Conservation (phyloP, 805 yeast genomes). For the Tetrapisispora taiwanensis region DNA sequence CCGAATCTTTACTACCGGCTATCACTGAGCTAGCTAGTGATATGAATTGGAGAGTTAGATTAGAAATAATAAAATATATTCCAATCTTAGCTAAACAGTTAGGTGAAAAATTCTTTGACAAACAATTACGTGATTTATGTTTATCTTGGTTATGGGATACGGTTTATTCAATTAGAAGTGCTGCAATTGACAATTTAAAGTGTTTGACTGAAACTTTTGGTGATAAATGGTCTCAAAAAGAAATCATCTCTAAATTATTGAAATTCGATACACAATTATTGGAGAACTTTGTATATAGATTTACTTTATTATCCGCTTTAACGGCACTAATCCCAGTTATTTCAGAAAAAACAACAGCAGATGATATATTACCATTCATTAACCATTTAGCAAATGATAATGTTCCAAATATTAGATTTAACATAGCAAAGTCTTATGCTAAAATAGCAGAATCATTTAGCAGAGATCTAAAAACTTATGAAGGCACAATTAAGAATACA, state of each 20-base stretch:
- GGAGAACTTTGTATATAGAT: conserved; percentile 77
- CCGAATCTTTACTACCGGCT: conserved; percentile 87
- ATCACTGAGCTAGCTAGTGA: conserved; percentile 93
- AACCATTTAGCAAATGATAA: conserved; percentile 62
- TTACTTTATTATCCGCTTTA: conserved; percentile 82
- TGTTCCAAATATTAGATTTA: conserved; percentile 93
- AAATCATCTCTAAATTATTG: conserved; percentile 70
- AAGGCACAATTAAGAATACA: conserved; percentile 36
- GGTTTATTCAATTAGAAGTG: conserved; percentile 91
- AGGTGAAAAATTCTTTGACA: conserved; percentile 87
- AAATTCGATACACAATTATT: conserved; percentile 32
- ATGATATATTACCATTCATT: conserved; percentile 71
- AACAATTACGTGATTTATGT: conserved; percentile 81
- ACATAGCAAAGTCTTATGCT: conserved; percentile 79
- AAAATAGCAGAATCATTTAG: conserved; percentile 46
- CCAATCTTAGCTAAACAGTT: conserved; percentile 91
- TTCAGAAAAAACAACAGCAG: conserved; percentile 42
- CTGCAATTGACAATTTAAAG: conserved; percentile 79
- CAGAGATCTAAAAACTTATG: conserved; percentile 16
- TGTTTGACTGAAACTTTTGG: conserved; percentile 83
- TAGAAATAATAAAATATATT: conserved; percentile 93
- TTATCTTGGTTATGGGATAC: conserved; percentile 98
- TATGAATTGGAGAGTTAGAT: conserved; percentile 93
- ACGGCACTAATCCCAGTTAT: conserved; percentile 72
- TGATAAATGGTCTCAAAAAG: conserved; percentile 81